These are phyloP conservation scores for Populus nigra DNA, from an alignment of 345 rosid species.

Conservation along the genomic window DNA sequence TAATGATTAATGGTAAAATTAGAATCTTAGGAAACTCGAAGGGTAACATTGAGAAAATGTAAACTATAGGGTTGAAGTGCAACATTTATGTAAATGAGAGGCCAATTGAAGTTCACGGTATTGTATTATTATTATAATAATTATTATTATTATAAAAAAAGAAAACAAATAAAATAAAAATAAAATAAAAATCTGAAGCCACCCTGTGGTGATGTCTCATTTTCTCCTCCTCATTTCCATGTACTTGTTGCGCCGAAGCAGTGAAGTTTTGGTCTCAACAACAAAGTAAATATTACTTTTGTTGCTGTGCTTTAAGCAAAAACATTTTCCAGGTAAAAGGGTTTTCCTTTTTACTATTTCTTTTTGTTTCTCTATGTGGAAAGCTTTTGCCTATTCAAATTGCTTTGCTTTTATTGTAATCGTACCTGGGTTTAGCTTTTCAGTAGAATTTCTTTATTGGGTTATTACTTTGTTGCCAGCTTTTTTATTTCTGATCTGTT, in stretches of 20 bases:
- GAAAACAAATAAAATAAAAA: too few relatives aligned
- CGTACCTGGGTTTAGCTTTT: not conserved
- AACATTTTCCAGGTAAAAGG: not conserved
- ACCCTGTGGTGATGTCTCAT: not conserved
- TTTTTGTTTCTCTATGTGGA: not conserved
- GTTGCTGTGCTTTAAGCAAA: not conserved
- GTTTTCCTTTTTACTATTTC: not conserved
- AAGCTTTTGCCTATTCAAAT: not conserved
- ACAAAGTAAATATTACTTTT: not conserved
- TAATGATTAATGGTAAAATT: too few relatives aligned
- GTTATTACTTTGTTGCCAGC: not conserved
- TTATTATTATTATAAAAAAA: too few relatives aligned
- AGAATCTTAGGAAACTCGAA: too few relatives aligned
- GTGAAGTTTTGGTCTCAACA: not conserved
- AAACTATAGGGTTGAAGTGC: too few relatives aligned
- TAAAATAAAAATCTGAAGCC: not conserved
- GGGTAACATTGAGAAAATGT: too few relatives aligned
- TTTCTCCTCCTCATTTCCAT: not conserved
- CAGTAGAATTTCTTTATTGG: not conserved
- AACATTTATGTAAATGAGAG: too few relatives aligned
- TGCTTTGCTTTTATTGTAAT: conserved; percentile 5
- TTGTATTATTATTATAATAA: too few relatives aligned
- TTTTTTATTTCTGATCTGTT: not conserved
- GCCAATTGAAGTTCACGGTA: too few relatives aligned
- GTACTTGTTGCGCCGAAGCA: not conserved